These are phyloP conservation scores for Moniliophthora roreri DNA, from an alignment of 1,284 basidiomycete species.

Conservation along the genomic window DNA sequence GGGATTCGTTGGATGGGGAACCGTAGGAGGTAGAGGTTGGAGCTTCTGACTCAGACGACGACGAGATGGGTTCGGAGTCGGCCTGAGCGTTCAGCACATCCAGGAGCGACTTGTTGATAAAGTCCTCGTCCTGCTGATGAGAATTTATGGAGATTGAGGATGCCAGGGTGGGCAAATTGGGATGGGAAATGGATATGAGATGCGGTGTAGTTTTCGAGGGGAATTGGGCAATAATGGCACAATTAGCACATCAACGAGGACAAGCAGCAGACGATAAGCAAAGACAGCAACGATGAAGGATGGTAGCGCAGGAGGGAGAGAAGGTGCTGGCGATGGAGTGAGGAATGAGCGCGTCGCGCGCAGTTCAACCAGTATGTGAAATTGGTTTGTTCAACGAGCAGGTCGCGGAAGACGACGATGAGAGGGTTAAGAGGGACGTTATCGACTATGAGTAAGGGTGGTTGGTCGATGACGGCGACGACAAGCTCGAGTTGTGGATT, in stretches of 20 bases:
- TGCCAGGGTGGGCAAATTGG: slow-evolving; percentile 60
- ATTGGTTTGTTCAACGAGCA: background rate
- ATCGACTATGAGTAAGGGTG: slow-evolving; percentile 22
- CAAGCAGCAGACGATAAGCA: slow-evolving; percentile 9
- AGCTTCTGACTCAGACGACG: slow-evolving; percentile 52
- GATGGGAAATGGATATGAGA: slow-evolving; percentile 29
- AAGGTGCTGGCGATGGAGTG: slow-evolving; percentile 2
- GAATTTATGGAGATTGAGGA: slow-evolving; percentile 39
- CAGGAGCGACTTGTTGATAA: slow-evolving; percentile 78
- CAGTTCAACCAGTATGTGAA: slow-evolving; percentile 7
- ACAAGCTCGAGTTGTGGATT: slow-evolving; percentile 22
- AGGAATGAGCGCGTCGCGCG: slow-evolving; percentile 10
- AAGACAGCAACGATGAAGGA: background rate
- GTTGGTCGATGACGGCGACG: slow-evolving; percentile 28
- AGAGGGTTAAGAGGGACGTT: slow-evolving; percentile 13
- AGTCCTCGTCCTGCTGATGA: slow-evolving; percentile 67
- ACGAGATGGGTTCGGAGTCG: slow-evolving; percentile 67
- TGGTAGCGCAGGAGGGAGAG: slow-evolving; percentile 7
- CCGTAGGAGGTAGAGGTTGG: slow-evolving; percentile 43
- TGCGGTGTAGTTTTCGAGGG: slow-evolving; percentile 26
- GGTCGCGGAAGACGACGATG: slow-evolving; percentile 16
- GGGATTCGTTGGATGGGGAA: slow-evolving; percentile 49
- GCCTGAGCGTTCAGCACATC: slow-evolving; percentile 78
- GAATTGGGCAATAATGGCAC: slow-evolving; percentile 22
- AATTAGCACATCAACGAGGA: slow-evolving; percentile 28